Percentiles rank a stretch among this genome's conserved stretches.
phyloP scores from a whole-genome alignment of 2,329 filamentous ascomycete genomes.

The Fusarium oligoseptatum region DNA sequence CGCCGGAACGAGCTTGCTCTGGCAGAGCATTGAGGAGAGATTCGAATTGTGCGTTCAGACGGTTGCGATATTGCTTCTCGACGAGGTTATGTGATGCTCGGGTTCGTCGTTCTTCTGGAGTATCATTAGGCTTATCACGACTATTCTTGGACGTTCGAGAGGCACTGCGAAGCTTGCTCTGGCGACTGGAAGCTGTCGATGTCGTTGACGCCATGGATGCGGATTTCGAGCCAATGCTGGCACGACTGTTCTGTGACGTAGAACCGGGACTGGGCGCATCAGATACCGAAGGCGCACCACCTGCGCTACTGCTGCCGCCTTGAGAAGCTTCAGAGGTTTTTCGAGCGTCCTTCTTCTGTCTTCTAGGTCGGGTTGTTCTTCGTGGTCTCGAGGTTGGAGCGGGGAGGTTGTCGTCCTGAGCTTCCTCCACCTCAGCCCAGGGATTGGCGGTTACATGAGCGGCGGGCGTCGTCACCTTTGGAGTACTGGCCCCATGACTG shows the following conservation, averaged over 20 bases:
- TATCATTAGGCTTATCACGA: conserved; percentile 44
- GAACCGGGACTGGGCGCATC: conserved; percentile 44
- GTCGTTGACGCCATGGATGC: conserved; percentile 40
- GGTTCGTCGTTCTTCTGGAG: conserved; percentile 46
- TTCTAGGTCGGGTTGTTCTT: conserved; percentile 33
- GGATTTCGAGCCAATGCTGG: conserved; percentile 41
- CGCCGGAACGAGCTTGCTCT: conserved; percentile 37
- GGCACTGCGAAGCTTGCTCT: conserved; percentile 46
- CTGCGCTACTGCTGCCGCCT: conserved; percentile 34
- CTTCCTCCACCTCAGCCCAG: conserved; percentile 43
- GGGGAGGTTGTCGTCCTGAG: conserved; percentile 15
- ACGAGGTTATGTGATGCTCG: conserved; percentile 47
- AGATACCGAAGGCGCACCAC: conserved; percentile 34
- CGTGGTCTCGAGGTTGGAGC: conserved; percentile 30
- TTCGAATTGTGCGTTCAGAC: conserved; percentile 46
- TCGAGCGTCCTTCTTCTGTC: conserved; percentile 36
- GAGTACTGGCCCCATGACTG: conserved; percentile 40
- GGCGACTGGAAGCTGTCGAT: conserved; percentile 44
- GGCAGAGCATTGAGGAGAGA: conserved; percentile 42
- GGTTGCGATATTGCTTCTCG: conserved; percentile 47
- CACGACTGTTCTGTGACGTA: conserved; percentile 42
- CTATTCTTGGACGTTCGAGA: conserved; percentile 47
- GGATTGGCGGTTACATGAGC: conserved; percentile 39
- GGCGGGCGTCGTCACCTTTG: conserved; percentile 43
- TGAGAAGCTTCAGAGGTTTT: conserved; percentile 38